A percentile compares a stretch with the other conserved stretches of the same genome.
Evolutionary conservation across 371 early-diverging fungal species (phyloP).

Genomic region (Funneliformis caledonium): DNA sequence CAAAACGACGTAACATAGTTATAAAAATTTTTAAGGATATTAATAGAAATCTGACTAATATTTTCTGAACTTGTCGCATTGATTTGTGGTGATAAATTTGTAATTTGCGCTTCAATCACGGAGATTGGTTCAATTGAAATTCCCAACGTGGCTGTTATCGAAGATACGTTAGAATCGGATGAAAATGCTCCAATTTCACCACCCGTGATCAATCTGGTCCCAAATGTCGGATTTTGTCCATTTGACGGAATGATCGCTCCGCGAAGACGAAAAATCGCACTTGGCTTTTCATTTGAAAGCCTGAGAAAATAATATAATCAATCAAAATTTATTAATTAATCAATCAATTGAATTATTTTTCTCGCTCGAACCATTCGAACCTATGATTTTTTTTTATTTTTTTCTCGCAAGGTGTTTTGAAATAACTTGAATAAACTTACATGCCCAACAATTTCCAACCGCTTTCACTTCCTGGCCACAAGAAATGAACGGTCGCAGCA

Average conservation of each 20-base stretch:
- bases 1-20: conserved; percentile 83
- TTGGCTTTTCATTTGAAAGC: conserved; percentile 87
- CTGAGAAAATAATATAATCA: conserved; percentile 46
- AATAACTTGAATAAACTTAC: conserved; percentile 46
- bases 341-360: neutral
- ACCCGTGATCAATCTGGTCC: neutral
- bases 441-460: conserved; percentile 87
- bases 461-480: conserved; percentile 74
- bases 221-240: conserved; percentile 13
- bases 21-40: conserved; percentile 71
- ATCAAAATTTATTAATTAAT: neutral
- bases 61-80: conserved; percentile 38
- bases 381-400: too few species aligned
- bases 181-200: conserved; percentile 7
- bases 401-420: too few species aligned
- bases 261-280: conserved; percentile 79
- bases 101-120: conserved; percentile 63
- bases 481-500: conserved; percentile 87
- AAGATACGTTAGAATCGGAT: conserved; percentile 44
- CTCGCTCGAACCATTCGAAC: neutral
- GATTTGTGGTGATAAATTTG: conserved; percentile 40
- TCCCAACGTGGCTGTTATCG: conserved; percentile 77
- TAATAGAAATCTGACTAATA: conserved; percentile 45
- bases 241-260: conserved; percentile 30
- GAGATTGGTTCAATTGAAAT: conserved; percentile 88